Evolutionary conservation across 2,329 filamentous ascomycete genomes (phyloP), one percentile per base, ranked within the genome.

Genomic region (Neophaeococcomyces aloes): DNA sequence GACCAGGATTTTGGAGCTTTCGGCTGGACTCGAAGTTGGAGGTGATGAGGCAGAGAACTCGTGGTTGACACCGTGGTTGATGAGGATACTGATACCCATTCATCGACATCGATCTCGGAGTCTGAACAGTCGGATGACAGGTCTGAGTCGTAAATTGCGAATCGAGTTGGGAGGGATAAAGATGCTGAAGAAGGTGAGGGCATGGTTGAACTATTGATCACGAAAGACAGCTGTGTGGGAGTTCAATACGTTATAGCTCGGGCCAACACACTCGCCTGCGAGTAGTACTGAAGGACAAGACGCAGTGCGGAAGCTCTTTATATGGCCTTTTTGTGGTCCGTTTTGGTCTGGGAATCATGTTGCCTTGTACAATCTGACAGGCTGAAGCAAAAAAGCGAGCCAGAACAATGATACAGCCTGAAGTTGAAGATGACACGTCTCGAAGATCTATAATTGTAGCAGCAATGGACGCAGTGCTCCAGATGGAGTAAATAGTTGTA

Each of bases 81-180:
- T n/a, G 38, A 41, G 7, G 38, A 41, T 17, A 41, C 23, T 15
- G 27, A 15, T 3, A 41, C 17, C 38, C 38, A 41, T n/a, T 41
- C 38, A 13, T 41, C 38, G 7, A 13, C 15, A 23, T 41, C 38
- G 2, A 33, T 11, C 8, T 41, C 38, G 5, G 30, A 41, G 18
- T 41, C 38, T 13, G 38, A 41, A 18, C 8, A 32, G 19, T 33
- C 29, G 10, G 38, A 27, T 10, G 23, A 41, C 5, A 41, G 29
- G n/a, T 41, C 38, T 3, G 15, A 41, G 30, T 41, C 38, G 29
- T 41, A 33, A 11, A 41, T 41, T 21, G 38, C 21, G 38, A 41
- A 41, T 19, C 23, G 23, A 27, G 23, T 32, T 41, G 7, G 15
- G 13, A 10, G 30, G 15, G 30, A 23, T 33, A 18, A 25, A 21